Evolutionary conservation across 2,329 filamentous ascomycete genomes (phyloP), one percentile per base, ranked within the genome.

Genomic region (Aspergillus floridensis): DNA sequence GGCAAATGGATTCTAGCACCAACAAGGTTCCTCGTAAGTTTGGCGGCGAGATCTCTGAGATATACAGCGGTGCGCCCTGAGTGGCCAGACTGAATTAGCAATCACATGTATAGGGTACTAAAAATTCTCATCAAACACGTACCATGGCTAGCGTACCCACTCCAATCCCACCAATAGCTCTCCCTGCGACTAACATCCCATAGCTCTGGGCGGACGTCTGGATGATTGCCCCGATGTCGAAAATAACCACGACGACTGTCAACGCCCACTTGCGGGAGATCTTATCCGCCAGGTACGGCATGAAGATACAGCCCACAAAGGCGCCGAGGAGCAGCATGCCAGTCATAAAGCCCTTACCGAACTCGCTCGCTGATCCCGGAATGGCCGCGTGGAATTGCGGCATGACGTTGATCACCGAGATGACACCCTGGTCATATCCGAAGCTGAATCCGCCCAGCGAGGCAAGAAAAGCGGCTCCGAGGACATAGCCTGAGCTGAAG

Each of bases 361-460:
- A 78, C 0, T 68, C 71, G 5, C 68, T 69, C 5, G 70, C 69
- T 16, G 75, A 68, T 21, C 70, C 62, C 7, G 76, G 74, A 59
- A 76, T 80, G 1, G 63, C 64, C 0, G 69, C 56, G 24, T 79
- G 72, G 59, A 82, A 82, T 53, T 80, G 77, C 0, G 71, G 67
- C 77, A 81, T 80, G 16, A 78, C 74, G 10, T 79, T 72, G 60
- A 81, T 79, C 49, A 81, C 70, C 3, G 70, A 75, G 53, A 78
- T 76, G 26, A 80, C 77, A 24, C 77, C 77, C 62, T 81, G 79
- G 58, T 77, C 79, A 57, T 77, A 78, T 31, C 76, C 76, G 61
- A 78, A 77, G 1, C 75, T 72, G 46, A 77, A 71, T 5, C 76
- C 75, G 10, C 73, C 77, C 32, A 80, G 66, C 5, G 72, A 77